Conservation (phyloP, 1,284 basidiomycete species). For the Ustilago shanxiensis region DNA sequence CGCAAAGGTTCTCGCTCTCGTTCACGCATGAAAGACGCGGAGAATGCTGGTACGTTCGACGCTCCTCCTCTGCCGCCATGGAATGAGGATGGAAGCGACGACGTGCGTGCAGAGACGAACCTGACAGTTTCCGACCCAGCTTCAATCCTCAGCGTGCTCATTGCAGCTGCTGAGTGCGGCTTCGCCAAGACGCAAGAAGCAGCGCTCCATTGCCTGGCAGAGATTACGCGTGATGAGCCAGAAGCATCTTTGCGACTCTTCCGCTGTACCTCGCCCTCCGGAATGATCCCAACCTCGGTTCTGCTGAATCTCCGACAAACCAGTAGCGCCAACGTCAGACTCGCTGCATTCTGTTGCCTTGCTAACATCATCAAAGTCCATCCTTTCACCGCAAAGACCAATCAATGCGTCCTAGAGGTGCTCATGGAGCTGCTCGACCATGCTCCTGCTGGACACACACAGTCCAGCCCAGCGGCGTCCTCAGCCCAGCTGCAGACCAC, state of each 20-base stretch:
- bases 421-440: constrained; percentile 61
- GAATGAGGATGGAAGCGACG: constrained; percentile 37
- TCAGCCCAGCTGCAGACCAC: constrained; percentile 25
- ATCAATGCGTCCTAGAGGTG: constrained; percentile 59
- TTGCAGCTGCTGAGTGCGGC: constrained; percentile 56
- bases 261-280: constrained; percentile 43
- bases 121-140: constrained; percentile 16
- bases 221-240: constrained; percentile 47
- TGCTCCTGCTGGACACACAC: constrained; percentile 16
- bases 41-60: constrained; percentile 16
- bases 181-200: constrained; percentile 62
- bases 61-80: constrained; percentile 33
- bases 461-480: constrained; percentile 1
- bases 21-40: constrained; percentile 35
- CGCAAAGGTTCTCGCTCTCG: constrained; percentile 47
- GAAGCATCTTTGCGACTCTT: constrained; percentile 40
- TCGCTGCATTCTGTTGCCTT: constrained; percentile 63
- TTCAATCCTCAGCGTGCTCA: constrained; percentile 39
- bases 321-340: constrained; percentile 51
- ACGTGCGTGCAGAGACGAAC: constrained; percentile 8
- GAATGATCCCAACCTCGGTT: constrained; percentile 57
- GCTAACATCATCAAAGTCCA: constrained; percentile 63
- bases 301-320: constrained; percentile 52
- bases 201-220: constrained; percentile 58
- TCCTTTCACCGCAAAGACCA: constrained; percentile 55